Evolutionary conservation across 2,329 filamentous ascomycete species (phyloP), one percentile per base, ranked within the genome.

Genomic region (Clonostachys rhizophaga): DNA sequence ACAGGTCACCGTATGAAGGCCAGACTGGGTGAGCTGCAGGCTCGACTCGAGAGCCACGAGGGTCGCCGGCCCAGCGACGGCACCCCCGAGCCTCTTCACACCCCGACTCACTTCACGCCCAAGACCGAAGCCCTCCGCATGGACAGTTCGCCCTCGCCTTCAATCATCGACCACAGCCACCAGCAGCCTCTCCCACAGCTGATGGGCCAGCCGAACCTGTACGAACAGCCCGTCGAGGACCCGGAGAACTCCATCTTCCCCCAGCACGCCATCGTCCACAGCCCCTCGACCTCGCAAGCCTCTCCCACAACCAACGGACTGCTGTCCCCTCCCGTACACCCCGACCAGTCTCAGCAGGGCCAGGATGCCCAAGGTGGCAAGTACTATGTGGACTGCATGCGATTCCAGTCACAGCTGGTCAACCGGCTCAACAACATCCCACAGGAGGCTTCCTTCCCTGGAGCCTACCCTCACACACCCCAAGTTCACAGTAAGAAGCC

Each of bases 1-100:
- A 30, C 33, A 63, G 60, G 60, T 36, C 56, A 63, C 40, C 59
- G 60, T 14, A 61, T 63, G 59, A 63, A 63, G 48, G 58, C 55
- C 18, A 53, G 56, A 16, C 55, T 63, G 35, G 58, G 57, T 20
- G 57, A 62, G 41, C 55, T 63, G 6, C 58, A 63, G 39, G 59
- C 59, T 11, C 52, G 56, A 40, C 52, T 63, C 16, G 58, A 62
- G 39, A 56, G 49, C 43, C 58, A 60, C 45, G 59, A 63, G 45
- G 50, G 49, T 9, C 49, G 47, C 9, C 46, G 52, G 8, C 45
- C 42, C 14, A 42, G 45, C 24, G 40, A 34, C 30, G 36, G 36
- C 8, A 39, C 36, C 14, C 14, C 36, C 7, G 16, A 18, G 3
- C 18, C 18, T 4, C 40, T 30, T 30, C 24, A 30, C 24, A 34